Conservation (phyloP, 2,329 filamentous ascomycete species). For the Thielaviopsis cerberus region DNA sequence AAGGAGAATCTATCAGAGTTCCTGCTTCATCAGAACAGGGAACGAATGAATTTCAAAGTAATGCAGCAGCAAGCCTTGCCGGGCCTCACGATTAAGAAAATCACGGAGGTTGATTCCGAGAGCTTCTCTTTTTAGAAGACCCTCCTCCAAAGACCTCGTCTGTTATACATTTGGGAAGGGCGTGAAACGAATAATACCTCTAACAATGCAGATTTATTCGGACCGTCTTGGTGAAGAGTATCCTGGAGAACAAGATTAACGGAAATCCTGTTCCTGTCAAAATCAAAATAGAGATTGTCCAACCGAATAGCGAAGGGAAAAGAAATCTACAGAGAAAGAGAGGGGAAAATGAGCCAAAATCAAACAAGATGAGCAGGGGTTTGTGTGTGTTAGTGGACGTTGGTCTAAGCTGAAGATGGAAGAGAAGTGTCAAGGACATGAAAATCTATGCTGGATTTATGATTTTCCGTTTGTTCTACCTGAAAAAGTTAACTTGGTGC, state of each 20-base stretch:
- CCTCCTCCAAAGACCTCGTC: neutral
- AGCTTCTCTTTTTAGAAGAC: neutral
- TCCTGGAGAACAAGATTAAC: neutral
- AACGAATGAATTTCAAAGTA: too few relatives aligned
- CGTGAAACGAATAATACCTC: neutral
- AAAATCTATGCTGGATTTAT: neutral
- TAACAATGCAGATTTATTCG: neutral
- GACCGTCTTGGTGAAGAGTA: neutral
- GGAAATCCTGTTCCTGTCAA: neutral
- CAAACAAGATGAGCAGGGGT: neutral
- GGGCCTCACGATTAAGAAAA: too few relatives aligned
- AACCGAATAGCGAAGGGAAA: neutral
- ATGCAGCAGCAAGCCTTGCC: too few relatives aligned
- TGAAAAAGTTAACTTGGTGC: neutral
- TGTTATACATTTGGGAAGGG: neutral
- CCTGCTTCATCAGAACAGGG: too few relatives aligned
- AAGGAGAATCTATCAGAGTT: neutral
- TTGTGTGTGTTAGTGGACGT: too few relatives aligned
- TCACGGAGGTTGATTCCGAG: neutral
- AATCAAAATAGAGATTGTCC: neutral
- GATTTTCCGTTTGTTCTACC: neutral
- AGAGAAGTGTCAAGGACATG: neutral
- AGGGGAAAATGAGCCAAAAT: neutral
- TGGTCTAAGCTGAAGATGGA: neutral
- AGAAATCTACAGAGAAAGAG: neutral